These are phyloP conservation scores for Eucalyptus regnans DNA, from an alignment of 345 rosid species.

Conservation along the genomic window DNA sequence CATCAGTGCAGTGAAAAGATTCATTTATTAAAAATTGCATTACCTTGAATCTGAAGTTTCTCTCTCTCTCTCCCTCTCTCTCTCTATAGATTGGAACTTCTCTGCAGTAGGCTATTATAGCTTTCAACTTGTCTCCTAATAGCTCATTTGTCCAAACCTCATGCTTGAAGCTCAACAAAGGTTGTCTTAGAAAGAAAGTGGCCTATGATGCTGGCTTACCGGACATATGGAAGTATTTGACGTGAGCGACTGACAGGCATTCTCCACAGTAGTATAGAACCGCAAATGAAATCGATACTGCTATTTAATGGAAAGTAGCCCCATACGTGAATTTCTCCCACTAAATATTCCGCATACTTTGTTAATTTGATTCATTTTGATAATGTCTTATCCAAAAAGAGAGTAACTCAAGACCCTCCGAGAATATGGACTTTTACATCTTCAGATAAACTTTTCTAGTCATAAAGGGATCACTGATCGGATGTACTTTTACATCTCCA, in stretches of 20 bases:
- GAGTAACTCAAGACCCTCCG: background rate
- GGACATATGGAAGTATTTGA: background rate
- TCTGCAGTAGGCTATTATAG: background rate
- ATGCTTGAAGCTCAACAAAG: background rate
- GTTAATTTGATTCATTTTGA: background rate
- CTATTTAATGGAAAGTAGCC: background rate
- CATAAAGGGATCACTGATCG: background rate
- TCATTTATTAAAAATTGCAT: background rate
- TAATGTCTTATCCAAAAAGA: background rate
- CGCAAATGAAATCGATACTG: background rate
- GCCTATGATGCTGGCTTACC: background rate
- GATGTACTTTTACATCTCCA: background rate
- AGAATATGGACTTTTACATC: too few species aligned
- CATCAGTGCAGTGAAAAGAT: background rate
- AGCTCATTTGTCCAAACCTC: background rate
- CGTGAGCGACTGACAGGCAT: background rate
- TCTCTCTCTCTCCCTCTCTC: too few species aligned
- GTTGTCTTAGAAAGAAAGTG: background rate
- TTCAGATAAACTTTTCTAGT: background rate
- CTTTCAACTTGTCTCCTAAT: background rate
- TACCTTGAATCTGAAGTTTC: background rate
- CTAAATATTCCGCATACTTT: background rate
- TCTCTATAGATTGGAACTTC: background rate
- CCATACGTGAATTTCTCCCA: background rate
- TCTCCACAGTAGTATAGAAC: background rate